Evolutionary conservation across 1,139 yeast species (phyloP), one percentile per base, ranked within the genome.

Genomic region (Spathaspora sp.): DNA sequence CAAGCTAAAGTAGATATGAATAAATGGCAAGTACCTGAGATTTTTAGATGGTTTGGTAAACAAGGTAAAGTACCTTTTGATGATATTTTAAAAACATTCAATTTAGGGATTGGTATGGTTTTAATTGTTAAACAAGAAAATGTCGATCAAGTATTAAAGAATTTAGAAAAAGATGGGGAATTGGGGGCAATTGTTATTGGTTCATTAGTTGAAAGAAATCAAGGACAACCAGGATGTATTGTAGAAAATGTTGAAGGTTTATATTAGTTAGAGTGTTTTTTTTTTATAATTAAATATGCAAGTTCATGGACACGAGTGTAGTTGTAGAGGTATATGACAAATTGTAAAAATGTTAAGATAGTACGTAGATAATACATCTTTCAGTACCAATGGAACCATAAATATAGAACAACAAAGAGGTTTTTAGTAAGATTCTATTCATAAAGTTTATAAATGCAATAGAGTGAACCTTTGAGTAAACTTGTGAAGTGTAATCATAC

Each of bases 41-140:
- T 93, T 40, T 93, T 95, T 81, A 84, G 83, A 67, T 95, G 98
- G 97, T 82, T 95, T 51, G 97, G 96, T 43, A 78, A 79, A 59
- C 84, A 90, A 49, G 99, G 99, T 52, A 84, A 85, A 57, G 96
- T 95, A 40, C 99, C 99, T 44, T 73, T 78, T 45, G 74, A 73
- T 16, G 99, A 95, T 65, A 82, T 89, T 53, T 74, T 89, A 61
- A 91, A 89, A 77, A 95, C 99, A 3, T 80, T 95, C 65, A 95
- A 95, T 68, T 79, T 91, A 78, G 99, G 99, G 70, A 80, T 95
- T 57, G 99, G 99, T 59, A 95, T 95, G 99, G 93, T 89, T 37
- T 81, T 87, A 44, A 86, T 93, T 58, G 97, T 89, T 31, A 80
- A 78, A 58, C 59, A 63, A 46, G 82, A 76, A 48, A 80, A 87